Evolutionary conservation across 768 basidiomycete genomes (phyloP).

Genomic region (Nidula microcarpa): DNA sequence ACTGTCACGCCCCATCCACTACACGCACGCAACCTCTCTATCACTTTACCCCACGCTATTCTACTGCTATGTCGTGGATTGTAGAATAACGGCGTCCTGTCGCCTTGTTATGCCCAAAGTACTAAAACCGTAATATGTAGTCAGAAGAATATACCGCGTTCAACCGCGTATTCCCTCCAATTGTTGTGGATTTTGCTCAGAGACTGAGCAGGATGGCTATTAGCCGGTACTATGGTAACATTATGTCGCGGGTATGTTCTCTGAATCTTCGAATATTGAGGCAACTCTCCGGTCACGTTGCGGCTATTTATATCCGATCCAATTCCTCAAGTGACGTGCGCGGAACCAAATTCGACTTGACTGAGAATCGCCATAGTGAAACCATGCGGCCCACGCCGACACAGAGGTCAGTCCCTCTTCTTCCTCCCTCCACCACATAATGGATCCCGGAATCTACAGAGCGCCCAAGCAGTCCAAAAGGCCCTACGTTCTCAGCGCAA

Average conservation of each 20-base stretch:
- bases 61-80: slow-evolving; percentile 19
- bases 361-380: neutral
- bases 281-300: too few relatives aligned
- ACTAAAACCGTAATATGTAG: slow-evolving; percentile 30
- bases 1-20: slow-evolving; percentile 17
- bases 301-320: neutral
- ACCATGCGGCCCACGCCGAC: too few relatives aligned
- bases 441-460: too few relatives aligned
- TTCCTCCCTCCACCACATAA: too few relatives aligned
- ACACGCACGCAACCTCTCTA: slow-evolving; percentile 5
- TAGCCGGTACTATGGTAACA: too few relatives aligned
- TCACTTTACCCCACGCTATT: slow-evolving; percentile 2
- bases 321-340: neutral
- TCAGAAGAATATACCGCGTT: slow-evolving; percentile 62
- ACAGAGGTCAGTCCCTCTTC: too few relatives aligned
- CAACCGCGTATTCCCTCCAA: slow-evolving; percentile 55
- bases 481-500: too few relatives aligned
- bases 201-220: too few relatives aligned
- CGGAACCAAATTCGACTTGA: neutral
- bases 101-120: slow-evolving; percentile 13
- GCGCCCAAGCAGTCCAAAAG: too few relatives aligned
- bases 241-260: too few relatives aligned
- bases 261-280: too few relatives aligned
- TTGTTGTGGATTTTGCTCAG: too few relatives aligned
- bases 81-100: slow-evolving; percentile 21